Evolutionary conservation across 2,329 filamentous ascomycete genomes (phyloP).

Genomic region (Didymella lethalis): DNA sequence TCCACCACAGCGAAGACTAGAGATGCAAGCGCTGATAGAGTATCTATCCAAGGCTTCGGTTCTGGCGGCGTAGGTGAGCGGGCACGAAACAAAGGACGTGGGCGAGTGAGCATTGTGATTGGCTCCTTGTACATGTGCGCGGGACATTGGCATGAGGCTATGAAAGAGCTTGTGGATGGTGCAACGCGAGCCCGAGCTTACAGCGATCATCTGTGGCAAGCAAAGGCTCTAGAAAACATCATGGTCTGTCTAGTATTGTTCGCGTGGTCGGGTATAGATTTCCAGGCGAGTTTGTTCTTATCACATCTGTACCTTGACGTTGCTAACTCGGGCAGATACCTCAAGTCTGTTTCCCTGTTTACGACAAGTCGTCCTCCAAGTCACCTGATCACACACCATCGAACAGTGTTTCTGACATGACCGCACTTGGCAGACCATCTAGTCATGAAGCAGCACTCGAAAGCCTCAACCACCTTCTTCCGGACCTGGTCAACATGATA

Average conservation of each 20-base stretch:
- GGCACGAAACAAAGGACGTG: slow-evolving; percentile 80
- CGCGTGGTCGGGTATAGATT: slow-evolving; percentile 83
- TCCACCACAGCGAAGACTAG: slow-evolving; percentile 53
- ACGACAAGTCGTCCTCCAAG: slow-evolving; percentile 58
- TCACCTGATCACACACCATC: slow-evolving; percentile 52
- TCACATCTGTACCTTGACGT: not conserved
- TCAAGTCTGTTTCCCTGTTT: slow-evolving; percentile 60
- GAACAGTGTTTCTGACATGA: slow-evolving; percentile 50
- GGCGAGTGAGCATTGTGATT: slow-evolving; percentile 78
- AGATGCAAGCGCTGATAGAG: slow-evolving; percentile 67
- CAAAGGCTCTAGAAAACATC: slow-evolving; percentile 90
- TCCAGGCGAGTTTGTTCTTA: slow-evolving; percentile 64
- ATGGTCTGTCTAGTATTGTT: slow-evolving; percentile 83
- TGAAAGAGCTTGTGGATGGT: slow-evolving; percentile 83
- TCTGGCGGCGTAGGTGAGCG: slow-evolving; percentile 73
- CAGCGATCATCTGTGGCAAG: slow-evolving; percentile 97
- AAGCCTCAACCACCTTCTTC: slow-evolving; percentile 66
- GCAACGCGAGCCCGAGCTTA: slow-evolving; percentile 77
- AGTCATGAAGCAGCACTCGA: slow-evolving; percentile 51
- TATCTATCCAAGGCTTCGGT: slow-evolving; percentile 71
- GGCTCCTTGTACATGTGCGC: slow-evolving; percentile 88
- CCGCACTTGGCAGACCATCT: slow-evolving; percentile 55
- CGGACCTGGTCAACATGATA: slow-evolving; percentile 78
- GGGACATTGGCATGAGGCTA: slow-evolving; percentile 87
- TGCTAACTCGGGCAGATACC: slow-evolving; percentile 56